A percentile compares a stretch with the other conserved stretches of the same genome.
Conservation (phyloP, 371 early-diverging fungal species). For the Mucor piriformis region DNA sequence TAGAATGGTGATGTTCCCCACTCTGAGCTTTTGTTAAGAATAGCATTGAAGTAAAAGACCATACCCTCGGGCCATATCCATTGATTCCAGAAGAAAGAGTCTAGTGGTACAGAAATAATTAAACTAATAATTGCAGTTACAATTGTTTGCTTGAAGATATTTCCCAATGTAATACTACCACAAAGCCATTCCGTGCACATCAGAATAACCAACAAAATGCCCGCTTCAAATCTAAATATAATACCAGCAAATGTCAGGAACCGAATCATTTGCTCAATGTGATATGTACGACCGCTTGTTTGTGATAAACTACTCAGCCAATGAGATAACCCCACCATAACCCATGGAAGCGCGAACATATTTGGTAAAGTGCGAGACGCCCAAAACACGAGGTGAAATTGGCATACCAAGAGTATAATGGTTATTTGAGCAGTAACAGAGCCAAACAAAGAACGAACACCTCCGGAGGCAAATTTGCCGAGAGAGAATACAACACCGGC, state of each 20-base stretch:
- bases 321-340: conserved; percentile 45
- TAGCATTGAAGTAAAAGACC: conserved; percentile 86
- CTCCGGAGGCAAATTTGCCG: conserved; percentile 46
- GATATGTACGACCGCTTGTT: conserved; percentile 15
- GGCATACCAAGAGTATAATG: conserved; percentile 63
- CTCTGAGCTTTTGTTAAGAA: conserved; percentile 74
- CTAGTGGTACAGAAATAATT: conserved; percentile 63
- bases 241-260: conserved; percentile 64
- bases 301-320: conserved; percentile 38
- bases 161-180: conserved; percentile 23
- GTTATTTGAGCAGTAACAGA: conserved; percentile 55
- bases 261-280: conserved; percentile 55
- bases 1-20: conserved; percentile 88
- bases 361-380: conserved; percentile 87
- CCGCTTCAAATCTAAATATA: conserved; percentile 86
- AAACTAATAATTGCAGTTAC: conserved; percentile 47
- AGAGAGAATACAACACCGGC: conserved; percentile 41
- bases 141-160: conserved; percentile 17
- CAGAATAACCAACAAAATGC: conserved; percentile 54
- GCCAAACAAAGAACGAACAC: conserved; percentile 62
- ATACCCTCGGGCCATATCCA: conserved; percentile 85
- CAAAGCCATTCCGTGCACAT: conserved; percentile 35
- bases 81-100: conserved; percentile 84
- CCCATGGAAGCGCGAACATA: conserved; percentile 77
- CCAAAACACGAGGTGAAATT: conserved; percentile 92